phyloP scores from a whole-genome alignment of 2,329 filamentous ascomycete genomes.

The Ascochyta koolunga region DNA sequence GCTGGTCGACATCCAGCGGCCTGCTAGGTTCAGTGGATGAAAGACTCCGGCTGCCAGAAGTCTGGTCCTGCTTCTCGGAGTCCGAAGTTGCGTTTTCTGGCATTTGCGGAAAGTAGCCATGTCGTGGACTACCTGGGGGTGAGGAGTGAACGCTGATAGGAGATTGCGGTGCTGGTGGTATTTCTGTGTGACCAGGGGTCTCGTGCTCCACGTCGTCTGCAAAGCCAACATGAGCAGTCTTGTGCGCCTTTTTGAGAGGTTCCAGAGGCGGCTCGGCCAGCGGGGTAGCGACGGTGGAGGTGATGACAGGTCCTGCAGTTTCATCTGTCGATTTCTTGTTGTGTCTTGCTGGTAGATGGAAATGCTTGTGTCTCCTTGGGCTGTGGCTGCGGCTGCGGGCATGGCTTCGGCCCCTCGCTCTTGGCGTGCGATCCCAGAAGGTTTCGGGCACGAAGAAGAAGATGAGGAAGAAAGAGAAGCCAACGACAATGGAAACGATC shows the following conservation, averaged over 20 bases:
- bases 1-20: slow-evolving; percentile 22
- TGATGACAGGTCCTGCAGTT: slow-evolving; percentile 4
- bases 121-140: slow-evolving; percentile 8
- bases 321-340: slow-evolving; percentile 25
- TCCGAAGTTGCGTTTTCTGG: slow-evolving; percentile 10
- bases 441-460: slow-evolving; percentile 95
- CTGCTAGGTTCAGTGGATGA: slow-evolving; percentile 11
- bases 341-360: slow-evolving; percentile 32
- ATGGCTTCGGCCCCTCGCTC: slow-evolving; percentile 49
- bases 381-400: slow-evolving; percentile 41
- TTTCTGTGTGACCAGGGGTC: neutral
- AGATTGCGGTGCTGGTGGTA: slow-evolving; percentile 18
- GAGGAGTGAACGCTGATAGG: slow-evolving; percentile 24
- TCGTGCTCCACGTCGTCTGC: slow-evolving; percentile 44
- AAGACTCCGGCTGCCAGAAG: slow-evolving; percentile 12
- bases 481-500: slow-evolving; percentile 83
- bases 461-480: slow-evolving; percentile 70
- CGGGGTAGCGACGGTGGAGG: slow-evolving; percentile 5
- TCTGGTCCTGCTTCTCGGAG: slow-evolving; percentile 29
- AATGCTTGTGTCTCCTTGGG: slow-evolving; percentile 37
- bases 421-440: slow-evolving; percentile 88
- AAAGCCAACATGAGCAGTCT: slow-evolving; percentile 59
- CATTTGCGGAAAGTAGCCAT: slow-evolving; percentile 23
- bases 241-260: slow-evolving; percentile 16
- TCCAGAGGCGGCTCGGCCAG: slow-evolving; percentile 4